Evolutionary conservation across 1,284 basidiomycete genomes (phyloP), one percentile per base, ranked within the genome.

Genomic region (Takashimella tepidaria): DNA sequence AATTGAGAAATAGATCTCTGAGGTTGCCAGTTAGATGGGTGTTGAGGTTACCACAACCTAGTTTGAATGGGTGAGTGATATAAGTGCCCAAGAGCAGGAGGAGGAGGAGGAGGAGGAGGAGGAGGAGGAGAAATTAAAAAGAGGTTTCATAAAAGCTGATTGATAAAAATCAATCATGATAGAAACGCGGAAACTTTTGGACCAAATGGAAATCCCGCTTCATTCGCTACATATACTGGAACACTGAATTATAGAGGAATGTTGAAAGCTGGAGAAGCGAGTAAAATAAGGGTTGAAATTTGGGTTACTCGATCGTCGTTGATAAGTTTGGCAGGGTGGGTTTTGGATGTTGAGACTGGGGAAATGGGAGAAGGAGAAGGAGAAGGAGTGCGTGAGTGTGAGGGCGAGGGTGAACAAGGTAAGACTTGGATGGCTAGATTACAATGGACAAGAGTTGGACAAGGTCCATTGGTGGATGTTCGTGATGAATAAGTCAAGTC

Each of bases 271-370:
- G 51, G 57, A 3, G 53, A 27, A 19, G 24, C 31, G 4, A 37
- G 52, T 0, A n/a, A 25, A 6, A 47, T 71, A 5, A n/a, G 48
- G 1, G 45, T 56, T 2, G 41, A 47, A 4, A 49, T 70, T 8
- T 70, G 66, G 66, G 57, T 67, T 4, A 27, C 54, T 42, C 58
- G 62, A 45, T 55, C 66, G 8, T 58, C 61, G 10, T 41, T 66
- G 13, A 40, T 68, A 10, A 55, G 54, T 40, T 54, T 72, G 11
- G 54, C 55, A 12, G 68, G 67, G 21, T 74, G 72, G 68, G 55
- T 54, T 21, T 42, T 68, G 43, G 49, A 45, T 1, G 54, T 60
- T 4, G 68, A 70, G 50, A 64, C 60, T 3, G 66, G 68, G 42
- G 63, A 65, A 42, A 53, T 59, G n/a, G 45, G 51, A 50, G 42